Base-by-base conservation (phyloP, 2,329 filamentous ascomycete species). In the Pyricularia sp. region DNA sequence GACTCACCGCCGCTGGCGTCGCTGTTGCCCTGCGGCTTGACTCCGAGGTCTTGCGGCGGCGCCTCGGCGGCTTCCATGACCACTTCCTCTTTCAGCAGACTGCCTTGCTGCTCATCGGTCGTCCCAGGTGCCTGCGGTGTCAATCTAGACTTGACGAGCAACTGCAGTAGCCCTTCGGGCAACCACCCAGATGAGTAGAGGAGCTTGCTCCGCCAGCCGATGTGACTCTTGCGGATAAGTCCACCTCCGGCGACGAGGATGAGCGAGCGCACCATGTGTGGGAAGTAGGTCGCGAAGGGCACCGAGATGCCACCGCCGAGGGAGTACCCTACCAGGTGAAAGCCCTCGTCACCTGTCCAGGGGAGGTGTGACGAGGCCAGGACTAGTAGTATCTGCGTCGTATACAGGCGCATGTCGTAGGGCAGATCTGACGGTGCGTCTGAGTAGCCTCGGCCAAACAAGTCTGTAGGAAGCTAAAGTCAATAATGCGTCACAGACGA, bases 381-480 rank as follows among this genome's bases (percentile, higher is more conserved):
- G 9, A 82, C 85, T 12, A 88, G 78, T 40, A 89, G 75, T 44
- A 91, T 84, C 72, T 90, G 85, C 0, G 82, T 79, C 3, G 81
- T 81, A 75, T 88, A 91, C 5, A 92, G 82, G 1, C 82, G 78
- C 16, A 81, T 76, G 72, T 89, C 85, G 72, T 89, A 86, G 6
- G 80, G 77, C n/a, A 85, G 72, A 62, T 81, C 78, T 1, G 75
- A 73, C 0, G 89, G 89, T 1, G 82, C 82, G 71, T 92, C 89
- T 0, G 87, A 90, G 72, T 90, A 94, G 9, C 91, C 91, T 69
- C 91, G 81, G 26, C 90, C 90, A 68, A 87, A 91, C 62, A 91
- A 79, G 72, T 91, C 88, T 85, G 70, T 0, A 2, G 8, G 0
- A 16, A 19, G 12, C 9, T 30, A 12, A 35, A 35, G 64, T 65